These are phyloP conservation scores for Solanum peruvianum DNA, from an alignment of 257 asterid genomes.

Conservation along the genomic window DNA sequence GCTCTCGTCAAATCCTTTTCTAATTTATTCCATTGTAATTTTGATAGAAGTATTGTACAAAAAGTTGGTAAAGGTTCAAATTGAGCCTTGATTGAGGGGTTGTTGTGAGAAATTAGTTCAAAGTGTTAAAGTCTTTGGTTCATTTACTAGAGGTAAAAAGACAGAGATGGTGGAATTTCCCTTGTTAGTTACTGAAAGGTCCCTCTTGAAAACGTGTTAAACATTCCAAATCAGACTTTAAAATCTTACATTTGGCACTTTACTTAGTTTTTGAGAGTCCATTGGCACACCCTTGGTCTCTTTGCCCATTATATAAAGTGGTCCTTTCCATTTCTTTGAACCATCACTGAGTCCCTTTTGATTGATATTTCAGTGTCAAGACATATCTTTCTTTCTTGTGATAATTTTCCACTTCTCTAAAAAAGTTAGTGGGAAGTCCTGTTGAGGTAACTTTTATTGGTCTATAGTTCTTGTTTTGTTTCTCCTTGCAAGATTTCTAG, in stretches of 20 bases:
- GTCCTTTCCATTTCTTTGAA: not conserved
- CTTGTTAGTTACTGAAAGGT: conserved; percentile 15
- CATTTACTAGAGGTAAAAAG: not conserved
- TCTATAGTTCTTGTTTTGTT: not conserved
- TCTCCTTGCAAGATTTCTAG: not conserved
- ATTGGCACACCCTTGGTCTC: not conserved
- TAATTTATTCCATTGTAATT: not conserved
- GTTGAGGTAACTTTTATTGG: not conserved
- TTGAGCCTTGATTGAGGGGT: not conserved
- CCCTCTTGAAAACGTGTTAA: conserved; percentile 15
- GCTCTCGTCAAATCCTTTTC: no score
- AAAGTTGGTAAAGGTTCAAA: not conserved
- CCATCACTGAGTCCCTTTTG: not conserved
- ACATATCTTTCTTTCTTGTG: not conserved
- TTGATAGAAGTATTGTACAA: not conserved
- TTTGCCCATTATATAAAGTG: not conserved
- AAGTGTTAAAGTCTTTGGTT: not conserved
- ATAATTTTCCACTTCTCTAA: not conserved
- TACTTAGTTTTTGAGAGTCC: conserved; percentile 14
- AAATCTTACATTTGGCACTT: conserved; percentile 3
- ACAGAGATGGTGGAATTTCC: not conserved
- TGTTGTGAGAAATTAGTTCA: not conserved
- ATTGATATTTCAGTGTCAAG: not conserved
- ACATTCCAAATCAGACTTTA: conserved; percentile 1
- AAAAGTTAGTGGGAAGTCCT: not conserved